Base-by-base conservation (phyloP, 768 basidiomycete species). In the Panaeolus cyanescens region DNA sequence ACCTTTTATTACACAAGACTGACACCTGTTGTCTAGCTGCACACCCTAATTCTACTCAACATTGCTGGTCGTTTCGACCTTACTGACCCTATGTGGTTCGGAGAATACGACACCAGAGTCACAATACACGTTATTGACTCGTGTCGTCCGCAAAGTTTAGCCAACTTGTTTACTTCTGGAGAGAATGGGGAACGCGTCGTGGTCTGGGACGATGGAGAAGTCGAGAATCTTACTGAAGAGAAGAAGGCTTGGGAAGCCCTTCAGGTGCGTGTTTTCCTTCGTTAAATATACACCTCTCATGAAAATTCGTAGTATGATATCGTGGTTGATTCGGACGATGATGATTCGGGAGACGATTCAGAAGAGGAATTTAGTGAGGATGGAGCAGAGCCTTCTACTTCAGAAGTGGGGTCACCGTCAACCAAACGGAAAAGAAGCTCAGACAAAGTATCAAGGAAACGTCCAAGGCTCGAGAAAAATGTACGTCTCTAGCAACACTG, bases 61-160 rank as follows among this genome's bases (percentile, higher is more conserved):
- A 92, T 99, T 79, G 97, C 97, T 37, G 88, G 90, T 1, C 85
- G 95, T 50, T 83, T 93, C 32, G 95, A 97, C 63, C 82, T 99
- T 4, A 84, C 92, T 8, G 83, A 88, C 4, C 69, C 80, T 2
- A 82, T 83, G 42, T 90, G 90, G 89, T 91, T 95, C 70, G 93
- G 92, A 55, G 85, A 86, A 36, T 90, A 92, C 67, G 73, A 79
- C 54, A 66, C 78, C 4, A 77, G 80, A 22, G 79, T 93, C 58
- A 87, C 83, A 2, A 83, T 98, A 39, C 97, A 99, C 77, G 88
- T 99, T 67, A 92, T 99, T 76, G 97, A 99, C 75, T 94, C 96
- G 3, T 86, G 89, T 19, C 85, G 97, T 56, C 97, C 97, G 17
- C 87, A 92, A 70, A 95, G 95, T 74, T 79, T 99, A 68, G 81